Evolutionary conservation across 1,284 basidiomycete genomes (phyloP).

Genomic region (Microbotryum saponariae): DNA sequence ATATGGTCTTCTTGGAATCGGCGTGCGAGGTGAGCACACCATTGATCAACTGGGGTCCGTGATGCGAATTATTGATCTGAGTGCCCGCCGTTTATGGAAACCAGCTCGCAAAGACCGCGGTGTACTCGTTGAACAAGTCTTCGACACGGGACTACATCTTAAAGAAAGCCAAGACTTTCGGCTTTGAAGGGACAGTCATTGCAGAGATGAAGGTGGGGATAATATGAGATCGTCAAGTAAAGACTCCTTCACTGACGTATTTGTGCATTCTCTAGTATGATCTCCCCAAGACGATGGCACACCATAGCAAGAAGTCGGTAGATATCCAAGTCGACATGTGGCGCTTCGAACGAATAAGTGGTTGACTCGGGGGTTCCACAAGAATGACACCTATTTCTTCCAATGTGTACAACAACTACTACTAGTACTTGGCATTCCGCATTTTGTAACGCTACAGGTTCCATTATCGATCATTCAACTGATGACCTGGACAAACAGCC

Average conservation of each 20-base stretch:
- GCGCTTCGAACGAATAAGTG: slow-evolving; percentile 19
- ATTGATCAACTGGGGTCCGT: background rate
- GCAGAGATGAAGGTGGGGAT: slow-evolving; percentile 31
- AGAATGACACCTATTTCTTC: too few species aligned
- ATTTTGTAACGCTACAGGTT: too few species aligned
- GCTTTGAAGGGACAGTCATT: slow-evolving; percentile 34
- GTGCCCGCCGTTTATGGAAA: background rate
- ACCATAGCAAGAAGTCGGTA: slow-evolving; percentile 35
- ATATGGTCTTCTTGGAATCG: slow-evolving; percentile 36
- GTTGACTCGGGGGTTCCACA: too few species aligned
- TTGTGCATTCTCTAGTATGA: slow-evolving; percentile 12
- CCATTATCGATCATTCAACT: too few species aligned
- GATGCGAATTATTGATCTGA: background rate
- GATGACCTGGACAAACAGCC: too few species aligned
- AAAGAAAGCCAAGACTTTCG: slow-evolving; percentile 31
- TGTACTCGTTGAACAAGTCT: slow-evolving; percentile 37
- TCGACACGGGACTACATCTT: slow-evolving; percentile 35
- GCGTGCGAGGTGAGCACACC: slow-evolving; percentile 26
- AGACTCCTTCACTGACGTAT: background rate
- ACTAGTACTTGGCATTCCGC: too few species aligned
- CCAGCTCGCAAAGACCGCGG: slow-evolving; percentile 32
- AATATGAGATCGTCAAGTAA: background rate
- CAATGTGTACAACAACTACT: too few species aligned
- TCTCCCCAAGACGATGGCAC: slow-evolving; percentile 35
- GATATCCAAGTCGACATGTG: slow-evolving; percentile 35